phyloP scores from a whole-genome alignment of 129 eudicot species.

The Oenanthe sinensis region DNA sequence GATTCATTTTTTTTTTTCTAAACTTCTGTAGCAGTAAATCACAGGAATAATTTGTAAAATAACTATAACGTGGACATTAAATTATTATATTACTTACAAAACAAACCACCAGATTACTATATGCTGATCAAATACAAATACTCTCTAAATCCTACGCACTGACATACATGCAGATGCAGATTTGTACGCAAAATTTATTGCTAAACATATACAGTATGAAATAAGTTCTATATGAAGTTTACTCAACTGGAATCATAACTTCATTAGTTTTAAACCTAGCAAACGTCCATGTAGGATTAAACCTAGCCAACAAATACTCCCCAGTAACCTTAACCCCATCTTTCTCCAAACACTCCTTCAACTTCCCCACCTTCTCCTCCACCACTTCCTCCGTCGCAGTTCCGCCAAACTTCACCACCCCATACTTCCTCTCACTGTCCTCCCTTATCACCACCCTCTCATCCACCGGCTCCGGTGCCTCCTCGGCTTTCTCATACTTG shows the following conservation, averaged over 20 bases:
- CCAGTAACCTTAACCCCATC: constrained; percentile 65
- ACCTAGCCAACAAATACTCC: constrained; percentile 61
- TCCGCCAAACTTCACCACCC: constrained; percentile 76
- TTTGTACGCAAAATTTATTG: too few relatives aligned
- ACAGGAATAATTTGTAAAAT: background rate
- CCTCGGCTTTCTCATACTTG: constrained; percentile 64
- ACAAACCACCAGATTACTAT: too few relatives aligned
- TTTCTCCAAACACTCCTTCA: constrained; percentile 58
- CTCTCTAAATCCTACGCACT: too few relatives aligned
- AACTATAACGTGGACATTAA: background rate
- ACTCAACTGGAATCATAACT: constrained; percentile 54
- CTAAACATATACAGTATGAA: too few relatives aligned
- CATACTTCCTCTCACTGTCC: constrained; percentile 71
- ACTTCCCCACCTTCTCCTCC: constrained; percentile 50
- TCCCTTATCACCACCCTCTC: constrained; percentile 94
- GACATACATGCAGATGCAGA: too few relatives aligned
- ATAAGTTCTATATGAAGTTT: too few relatives aligned
- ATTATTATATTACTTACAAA: background rate
- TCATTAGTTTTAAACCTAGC: constrained; percentile 79
- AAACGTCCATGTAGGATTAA: constrained; percentile 87
- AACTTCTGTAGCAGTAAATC: background rate
- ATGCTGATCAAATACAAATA: too few relatives aligned
- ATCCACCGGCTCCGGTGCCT: constrained; percentile 81
- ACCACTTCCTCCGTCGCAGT: constrained; percentile 55
- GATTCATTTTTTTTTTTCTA: background rate